A percentile compares a stretch with the other conserved stretches of the same genome.
Conservation (phyloP, 2,329 filamentous ascomycete species). For the Calonectria montana region DNA sequence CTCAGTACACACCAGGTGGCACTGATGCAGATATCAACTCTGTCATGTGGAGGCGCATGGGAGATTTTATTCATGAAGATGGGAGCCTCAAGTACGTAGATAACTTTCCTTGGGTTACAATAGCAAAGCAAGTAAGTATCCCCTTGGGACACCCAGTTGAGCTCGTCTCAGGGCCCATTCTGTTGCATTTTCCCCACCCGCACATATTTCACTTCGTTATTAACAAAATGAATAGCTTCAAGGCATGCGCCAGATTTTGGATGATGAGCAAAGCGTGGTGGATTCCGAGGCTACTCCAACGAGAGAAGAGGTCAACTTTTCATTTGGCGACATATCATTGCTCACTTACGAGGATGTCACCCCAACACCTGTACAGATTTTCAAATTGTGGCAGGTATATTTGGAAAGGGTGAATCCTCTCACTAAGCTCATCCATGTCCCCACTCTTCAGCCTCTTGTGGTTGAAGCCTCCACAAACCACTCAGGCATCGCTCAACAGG, state of each 20-base stretch:
- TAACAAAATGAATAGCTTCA: background rate
- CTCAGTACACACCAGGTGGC: background rate
- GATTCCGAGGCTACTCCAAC: slow-evolving; percentile 10
- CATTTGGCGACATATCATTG: background rate
- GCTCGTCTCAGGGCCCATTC: too few relatives aligned
- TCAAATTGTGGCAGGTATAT: slow-evolving; percentile 23
- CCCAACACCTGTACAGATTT: slow-evolving; percentile 17
- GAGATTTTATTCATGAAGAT: slow-evolving; percentile 11
- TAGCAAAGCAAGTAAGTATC: slow-evolving; percentile 17
- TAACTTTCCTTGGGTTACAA: slow-evolving; percentile 15
- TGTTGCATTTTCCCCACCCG: too few relatives aligned
- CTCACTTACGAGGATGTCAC: background rate
- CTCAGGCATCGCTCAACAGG: slow-evolving; percentile 1
- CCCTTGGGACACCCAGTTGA: background rate
- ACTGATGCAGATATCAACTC: background rate
- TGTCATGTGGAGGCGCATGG: slow-evolving; percentile 16
- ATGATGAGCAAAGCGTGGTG: slow-evolving; percentile 9
- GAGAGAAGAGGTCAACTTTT: slow-evolving; percentile 2
- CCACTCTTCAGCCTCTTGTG: slow-evolving; percentile 12
- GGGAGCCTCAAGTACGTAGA: slow-evolving; percentile 16
- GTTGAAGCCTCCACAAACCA: slow-evolving; percentile 19
- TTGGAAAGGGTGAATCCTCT: slow-evolving; percentile 19
- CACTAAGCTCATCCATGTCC: slow-evolving; percentile 20
- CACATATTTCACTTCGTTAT: background rate
- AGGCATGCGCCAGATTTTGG: slow-evolving; percentile 11